Percentiles rank a stretch among this genome's conserved stretches.
These are phyloP conservation scores for Microbotryomycetes sp. DNA, from an alignment of 1,284 basidiomycete species.

Conservation along the genomic window DNA sequence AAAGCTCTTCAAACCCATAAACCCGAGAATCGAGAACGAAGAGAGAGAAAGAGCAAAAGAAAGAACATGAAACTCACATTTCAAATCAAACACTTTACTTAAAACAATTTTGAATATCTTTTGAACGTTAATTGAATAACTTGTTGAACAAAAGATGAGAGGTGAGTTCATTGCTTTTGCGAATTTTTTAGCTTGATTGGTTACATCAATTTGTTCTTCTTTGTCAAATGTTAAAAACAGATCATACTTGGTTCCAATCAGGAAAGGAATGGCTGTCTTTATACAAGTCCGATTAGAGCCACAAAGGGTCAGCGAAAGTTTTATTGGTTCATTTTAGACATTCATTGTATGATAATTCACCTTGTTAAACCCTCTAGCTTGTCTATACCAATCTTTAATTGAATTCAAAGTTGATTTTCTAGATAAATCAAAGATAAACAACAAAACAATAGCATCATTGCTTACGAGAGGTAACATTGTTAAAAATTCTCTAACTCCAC, in stretches of 20 bases:
- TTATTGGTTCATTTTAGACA: neutral
- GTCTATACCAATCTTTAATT: conserved; percentile 98
- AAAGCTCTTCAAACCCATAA: neutral
- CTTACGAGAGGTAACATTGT: conserved; percentile 98
- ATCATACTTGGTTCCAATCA: conserved; percentile 95
- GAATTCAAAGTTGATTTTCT: conserved; percentile 94
- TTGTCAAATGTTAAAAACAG: conserved; percentile 89
- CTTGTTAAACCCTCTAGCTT: conserved; percentile 97
- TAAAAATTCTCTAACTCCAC: conserved; percentile 92
- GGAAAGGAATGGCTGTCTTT: conserved; percentile 88
- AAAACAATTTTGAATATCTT: conserved; percentile 96
- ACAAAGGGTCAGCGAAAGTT: neutral
- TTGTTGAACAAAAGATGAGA: conserved; percentile 95
- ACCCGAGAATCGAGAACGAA: neutral
- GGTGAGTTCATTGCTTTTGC: conserved; percentile 98
- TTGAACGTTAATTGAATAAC: conserved; percentile 95
- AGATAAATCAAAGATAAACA: conserved; percentile 99
- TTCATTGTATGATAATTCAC: conserved; percentile 47
- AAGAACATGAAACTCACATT: conserved; percentile 53
- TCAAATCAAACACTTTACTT: conserved; percentile 79
- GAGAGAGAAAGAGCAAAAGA: neutral
- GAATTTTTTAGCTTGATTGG: conserved; percentile 91
- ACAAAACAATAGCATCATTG: conserved; percentile 95
- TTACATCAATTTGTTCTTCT: conserved; percentile 98
- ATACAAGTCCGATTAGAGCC: neutral